Evolutionary conservation across 208 protist species (phyloP).

Genomic region (Vickermania ingenoplastis): DNA sequence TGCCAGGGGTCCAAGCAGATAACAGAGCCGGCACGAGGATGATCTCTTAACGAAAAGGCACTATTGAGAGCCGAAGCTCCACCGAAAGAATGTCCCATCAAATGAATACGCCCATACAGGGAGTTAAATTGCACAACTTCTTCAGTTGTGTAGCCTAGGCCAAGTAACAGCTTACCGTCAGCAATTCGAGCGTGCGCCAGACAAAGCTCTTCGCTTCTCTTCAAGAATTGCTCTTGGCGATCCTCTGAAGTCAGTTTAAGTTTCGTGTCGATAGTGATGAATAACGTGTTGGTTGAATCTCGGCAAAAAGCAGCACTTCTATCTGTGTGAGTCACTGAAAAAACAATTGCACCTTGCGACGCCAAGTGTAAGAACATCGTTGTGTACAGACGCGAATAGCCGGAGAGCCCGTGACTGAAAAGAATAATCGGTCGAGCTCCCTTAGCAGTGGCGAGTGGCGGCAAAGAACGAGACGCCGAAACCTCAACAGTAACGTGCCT

Average conservation of each 20-base stretch:
- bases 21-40: conserved; percentile 11
- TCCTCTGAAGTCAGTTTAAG: conserved; percentile 23
- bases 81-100: conserved; percentile 81
- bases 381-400: conserved; percentile 54
- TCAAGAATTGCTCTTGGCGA: conserved; percentile 44
- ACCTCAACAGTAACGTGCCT: conserved; percentile 18
- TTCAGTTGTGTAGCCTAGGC: conserved; percentile 15
- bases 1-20: conserved; percentile 65
- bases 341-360: conserved; percentile 55
- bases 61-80: conserved; percentile 47
- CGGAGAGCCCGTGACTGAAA: conserved; percentile 76
- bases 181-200: conserved; percentile 18
- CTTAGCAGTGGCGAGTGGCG: conserved; percentile 24
- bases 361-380: conserved; percentile 58
- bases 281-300: conserved; percentile 19
- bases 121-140: conserved; percentile 24
- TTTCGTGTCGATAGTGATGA: conserved; percentile 19
- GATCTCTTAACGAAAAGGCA: conserved; percentile 18
- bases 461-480: conserved; percentile 8
- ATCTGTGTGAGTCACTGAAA: conserved; percentile 68
- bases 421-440: conserved; percentile 40
- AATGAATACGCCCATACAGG: conserved; percentile 13
- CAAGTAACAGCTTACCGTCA: conserved; percentile 25
- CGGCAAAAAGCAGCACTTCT: conserved; percentile 69
- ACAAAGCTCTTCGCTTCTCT: conserved; percentile 34